These are phyloP conservation scores for Saccharomyces pastorianus DNA, from an alignment of 1,139 yeast species.

Conservation along the genomic window DNA sequence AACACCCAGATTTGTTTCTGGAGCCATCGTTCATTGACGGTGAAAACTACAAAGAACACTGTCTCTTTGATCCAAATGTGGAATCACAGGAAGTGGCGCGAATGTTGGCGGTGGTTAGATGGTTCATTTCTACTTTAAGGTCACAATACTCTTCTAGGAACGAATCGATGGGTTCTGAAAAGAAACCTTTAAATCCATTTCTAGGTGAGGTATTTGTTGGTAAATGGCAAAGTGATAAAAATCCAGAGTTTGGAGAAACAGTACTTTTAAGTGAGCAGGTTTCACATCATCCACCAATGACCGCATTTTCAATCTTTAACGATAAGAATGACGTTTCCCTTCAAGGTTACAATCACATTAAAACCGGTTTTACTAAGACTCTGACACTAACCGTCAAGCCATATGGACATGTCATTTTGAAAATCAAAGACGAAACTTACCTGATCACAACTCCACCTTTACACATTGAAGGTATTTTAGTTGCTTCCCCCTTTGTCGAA, in stretches of 20 bases:
- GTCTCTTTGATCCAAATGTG: slow-evolving; percentile 33
- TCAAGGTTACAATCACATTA: slow-evolving; percentile 85
- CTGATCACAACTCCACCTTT: slow-evolving; percentile 88
- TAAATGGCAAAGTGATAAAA: slow-evolving; percentile 55
- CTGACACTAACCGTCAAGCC: slow-evolving; percentile 67
- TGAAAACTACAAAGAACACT: slow-evolving; percentile 25
- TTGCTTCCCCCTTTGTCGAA: slow-evolving; percentile 85
- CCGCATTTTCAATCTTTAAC: slow-evolving; percentile 76
- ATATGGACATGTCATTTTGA: slow-evolving; percentile 78
- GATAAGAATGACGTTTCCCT: slow-evolving; percentile 58
- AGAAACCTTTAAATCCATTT: slow-evolving; percentile 92
- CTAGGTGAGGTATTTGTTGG: slow-evolving; percentile 90
- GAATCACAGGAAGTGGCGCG: slow-evolving; percentile 36
- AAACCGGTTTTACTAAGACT: slow-evolving; percentile 70
- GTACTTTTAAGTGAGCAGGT: slow-evolving; percentile 81
- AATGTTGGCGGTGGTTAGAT: slow-evolving; percentile 70
- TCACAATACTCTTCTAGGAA: slow-evolving; percentile 89
- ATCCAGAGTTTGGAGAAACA: slow-evolving; percentile 57
- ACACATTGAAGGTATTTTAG: slow-evolving; percentile 86
- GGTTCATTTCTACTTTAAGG: slow-evolving; percentile 85
- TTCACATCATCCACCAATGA: slow-evolving; percentile 91
- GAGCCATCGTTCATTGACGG: slow-evolving; percentile 50
- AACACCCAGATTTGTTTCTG: slow-evolving; percentile 72
- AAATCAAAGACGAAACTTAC: slow-evolving; percentile 59
- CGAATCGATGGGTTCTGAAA: slow-evolving; percentile 85